Base-by-base conservation (phyloP, 768 basidiomycete genomes). In the Zangia roseola region DNA sequence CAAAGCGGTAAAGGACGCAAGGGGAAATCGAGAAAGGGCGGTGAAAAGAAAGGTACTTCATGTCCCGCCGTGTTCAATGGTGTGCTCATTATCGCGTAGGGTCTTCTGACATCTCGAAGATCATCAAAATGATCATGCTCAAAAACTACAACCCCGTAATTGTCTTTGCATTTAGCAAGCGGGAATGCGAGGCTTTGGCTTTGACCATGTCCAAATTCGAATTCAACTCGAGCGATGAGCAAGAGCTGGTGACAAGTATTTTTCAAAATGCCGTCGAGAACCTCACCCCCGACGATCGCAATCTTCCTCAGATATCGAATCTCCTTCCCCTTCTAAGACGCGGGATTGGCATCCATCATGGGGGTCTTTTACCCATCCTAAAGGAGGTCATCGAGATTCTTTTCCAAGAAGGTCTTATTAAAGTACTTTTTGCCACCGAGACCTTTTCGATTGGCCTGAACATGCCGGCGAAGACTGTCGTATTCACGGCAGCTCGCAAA, bases 401-500 rank as follows among this genome's bases (percentile, higher is more conserved):
- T 36, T 99, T 99, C 74, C 94, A 97, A 66, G 94, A 98, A 62
- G 94, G 95, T 10, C 77, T 98, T 38, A 93, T 98, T 74, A 99
- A 99, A 67, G 94, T 93, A 26, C 81, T 99, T 34, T 99, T 98
- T 61, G 97, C 97, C 7, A 99, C 97, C 0, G 97, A 99, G 71
- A 99, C 97, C 0, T 97, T 97, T 71, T 95, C 94, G 14, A 97
- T 97, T 50, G 93, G 91, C 31, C 76, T 99, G 37, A 99, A 99
- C 71, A 99, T 99, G 97, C 97, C 97, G 10, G 97, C 97, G 16
- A 98, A 97, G 74, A 98, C 97, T 4, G 97, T 99, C 40, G 95
- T 99, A 20, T 99, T 99, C 74, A 97, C 93, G 0, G 81, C 86
- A 1, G 87, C 93, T 3, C 84, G 93, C 57, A 99, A 99, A 71